Evolutionary conservation across 768 basidiomycete genomes (phyloP).

Genomic region (Coprinopsis strossmayeri): DNA sequence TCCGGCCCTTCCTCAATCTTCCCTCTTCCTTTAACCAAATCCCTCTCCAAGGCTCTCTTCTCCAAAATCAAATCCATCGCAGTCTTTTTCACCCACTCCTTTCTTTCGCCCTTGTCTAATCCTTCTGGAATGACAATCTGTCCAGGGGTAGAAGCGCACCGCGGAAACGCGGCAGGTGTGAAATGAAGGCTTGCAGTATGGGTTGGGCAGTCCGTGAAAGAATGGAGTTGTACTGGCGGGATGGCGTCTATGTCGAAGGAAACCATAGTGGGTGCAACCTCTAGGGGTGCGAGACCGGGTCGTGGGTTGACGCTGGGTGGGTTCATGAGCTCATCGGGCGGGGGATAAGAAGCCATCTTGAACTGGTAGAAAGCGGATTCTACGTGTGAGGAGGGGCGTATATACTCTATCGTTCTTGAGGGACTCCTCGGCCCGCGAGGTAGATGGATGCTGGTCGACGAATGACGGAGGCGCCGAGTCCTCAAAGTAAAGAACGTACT

Average conservation of each 20-base stretch:
- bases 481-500: too few species aligned
- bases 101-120: constrained; percentile 14
- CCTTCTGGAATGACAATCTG: constrained; percentile 12
- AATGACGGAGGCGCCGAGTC: too few species aligned
- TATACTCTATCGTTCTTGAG: too few species aligned
- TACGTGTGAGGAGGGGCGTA: too few species aligned
- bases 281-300: neutral
- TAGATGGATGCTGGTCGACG: too few species aligned
- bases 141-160: constrained; percentile 14
- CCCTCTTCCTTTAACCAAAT: constrained; percentile 9
- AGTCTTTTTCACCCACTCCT: constrained; percentile 15
- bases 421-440: too few species aligned
- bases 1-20: constrained; percentile 16
- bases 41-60: constrained; percentile 3
- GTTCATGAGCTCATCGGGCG: neutral
- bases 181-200: constrained; percentile 12
- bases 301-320: neutral
- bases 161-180: constrained; percentile 19
- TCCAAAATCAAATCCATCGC: neutral
- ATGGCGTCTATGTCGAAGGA: neutral
- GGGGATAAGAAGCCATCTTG: neutral
- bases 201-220: neutral
- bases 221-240: neutral
- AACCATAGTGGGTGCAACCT: neutral
- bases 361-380: too few species aligned